These are phyloP conservation scores for Hanseniaspora vineae DNA, from an alignment of 805 yeast genomes.

Conservation along the genomic window DNA sequence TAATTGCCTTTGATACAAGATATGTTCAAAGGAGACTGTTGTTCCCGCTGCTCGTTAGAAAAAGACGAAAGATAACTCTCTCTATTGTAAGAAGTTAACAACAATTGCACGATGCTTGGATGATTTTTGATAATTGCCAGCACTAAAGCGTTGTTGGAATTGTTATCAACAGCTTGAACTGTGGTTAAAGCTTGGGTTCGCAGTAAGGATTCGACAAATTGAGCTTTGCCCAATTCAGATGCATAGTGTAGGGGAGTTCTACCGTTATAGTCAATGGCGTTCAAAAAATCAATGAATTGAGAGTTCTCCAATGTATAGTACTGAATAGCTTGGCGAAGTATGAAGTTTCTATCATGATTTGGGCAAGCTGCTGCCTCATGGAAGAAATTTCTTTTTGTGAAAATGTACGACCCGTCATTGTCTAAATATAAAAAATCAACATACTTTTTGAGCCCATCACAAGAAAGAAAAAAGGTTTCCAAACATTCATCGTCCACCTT, in stretches of 20 bases:
- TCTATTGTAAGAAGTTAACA: conserved; percentile 34
- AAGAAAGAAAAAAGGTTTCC: conserved; percentile 31
- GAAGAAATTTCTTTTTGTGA: conserved; percentile 57
- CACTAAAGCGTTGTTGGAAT: conserved; percentile 70
- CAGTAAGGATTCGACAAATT: conserved; percentile 21
- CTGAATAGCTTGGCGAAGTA: conserved; percentile 15
- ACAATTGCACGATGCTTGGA: conserved; percentile 34
- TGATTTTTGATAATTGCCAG: conserved; percentile 64
- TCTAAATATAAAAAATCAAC: conserved; percentile 46
- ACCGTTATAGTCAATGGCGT: conserved; percentile 51
- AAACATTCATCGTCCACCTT: conserved; percentile 47
- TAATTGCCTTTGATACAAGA: conserved; percentile 81
- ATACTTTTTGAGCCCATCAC: conserved; percentile 9
- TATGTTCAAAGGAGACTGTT: conserved; percentile 46
- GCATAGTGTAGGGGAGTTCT: conserved; percentile 83
- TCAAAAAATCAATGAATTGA: conserved; percentile 17
- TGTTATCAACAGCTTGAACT: conserved; percentile 43
- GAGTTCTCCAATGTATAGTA: conserved; percentile 9
- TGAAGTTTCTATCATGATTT: conserved; percentile 16
- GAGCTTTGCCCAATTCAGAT: conserved; percentile 41
- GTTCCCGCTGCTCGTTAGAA: conserved; percentile 43
- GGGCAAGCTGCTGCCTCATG: conserved; percentile 46
- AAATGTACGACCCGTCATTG: conserved; percentile 40
- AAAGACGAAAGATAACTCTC: conserved; percentile 29
- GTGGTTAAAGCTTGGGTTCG: conserved; percentile 10